These are phyloP conservation scores for Cucurbita argyrosperma DNA, from an alignment of 306 rosid species.

Conservation along the genomic window DNA sequence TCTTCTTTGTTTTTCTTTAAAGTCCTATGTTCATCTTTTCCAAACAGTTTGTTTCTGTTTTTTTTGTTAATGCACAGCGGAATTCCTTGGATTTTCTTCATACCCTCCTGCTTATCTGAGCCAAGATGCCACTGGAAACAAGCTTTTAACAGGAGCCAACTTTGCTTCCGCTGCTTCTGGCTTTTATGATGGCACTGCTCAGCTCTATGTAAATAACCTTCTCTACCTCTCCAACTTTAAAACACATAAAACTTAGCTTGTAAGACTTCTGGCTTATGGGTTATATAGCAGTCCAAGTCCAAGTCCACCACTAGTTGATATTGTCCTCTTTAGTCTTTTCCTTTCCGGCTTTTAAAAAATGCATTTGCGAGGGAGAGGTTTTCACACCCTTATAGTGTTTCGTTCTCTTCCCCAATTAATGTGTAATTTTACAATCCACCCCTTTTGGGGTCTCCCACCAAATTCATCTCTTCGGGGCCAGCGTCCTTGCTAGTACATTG, in stretches of 20 bases:
- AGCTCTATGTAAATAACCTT: slow-evolving; percentile 23
- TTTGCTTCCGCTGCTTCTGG: slow-evolving; percentile 62
- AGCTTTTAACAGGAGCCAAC: slow-evolving; percentile 43
- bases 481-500: no score
- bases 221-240: not conserved
- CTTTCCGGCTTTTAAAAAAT: no score
- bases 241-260: not conserved
- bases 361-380: no score
- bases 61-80: slow-evolving; percentile 20
- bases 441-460: no score
- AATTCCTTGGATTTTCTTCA: slow-evolving; percentile 42
- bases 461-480: no score
- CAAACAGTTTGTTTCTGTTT: not conserved
- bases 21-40: not conserved
- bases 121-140: slow-evolving; percentile 35
- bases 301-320: no score
- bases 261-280: not conserved
- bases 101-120: slow-evolving; percentile 50
- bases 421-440: no score
- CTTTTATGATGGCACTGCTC: slow-evolving; percentile 27
- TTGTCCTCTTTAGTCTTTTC: no score
- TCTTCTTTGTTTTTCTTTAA: not conserved
- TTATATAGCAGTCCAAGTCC: no score
- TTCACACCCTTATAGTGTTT: no score
- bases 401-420: no score